Evolutionary conservation across 2,329 filamentous ascomycete species (phyloP).

Genomic region (Calonectria multiphialidica): DNA sequence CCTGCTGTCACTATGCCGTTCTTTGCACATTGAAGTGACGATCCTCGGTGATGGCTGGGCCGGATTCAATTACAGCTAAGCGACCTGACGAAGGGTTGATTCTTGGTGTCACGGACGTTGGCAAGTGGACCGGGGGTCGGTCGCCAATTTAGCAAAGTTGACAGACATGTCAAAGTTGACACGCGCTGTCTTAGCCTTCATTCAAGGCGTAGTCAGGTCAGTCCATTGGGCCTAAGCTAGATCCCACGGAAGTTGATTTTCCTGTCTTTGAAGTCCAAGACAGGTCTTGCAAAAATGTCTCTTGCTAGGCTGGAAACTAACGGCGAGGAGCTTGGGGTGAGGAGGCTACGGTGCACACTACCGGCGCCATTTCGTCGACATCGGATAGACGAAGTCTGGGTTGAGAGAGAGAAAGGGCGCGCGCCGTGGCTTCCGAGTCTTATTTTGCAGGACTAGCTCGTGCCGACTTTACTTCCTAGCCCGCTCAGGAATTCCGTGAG

Average conservation of each 20-base stretch:
- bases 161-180: background rate
- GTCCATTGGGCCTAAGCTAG: background rate
- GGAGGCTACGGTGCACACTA: background rate
- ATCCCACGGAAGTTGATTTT: background rate
- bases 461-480: background rate
- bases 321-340: background rate
- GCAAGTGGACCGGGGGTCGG: background rate
- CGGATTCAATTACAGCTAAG: slow-evolving; percentile 6
- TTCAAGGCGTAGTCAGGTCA: background rate
- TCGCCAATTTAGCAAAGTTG: background rate
- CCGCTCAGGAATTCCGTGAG: slow-evolving; percentile 18
- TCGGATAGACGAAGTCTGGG: slow-evolving; percentile 1
- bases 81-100: background rate
- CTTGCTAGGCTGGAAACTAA: background rate
- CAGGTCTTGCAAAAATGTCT: slow-evolving; percentile 19
- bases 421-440: background rate
- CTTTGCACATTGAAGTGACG: slow-evolving; percentile 22
- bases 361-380: background rate
- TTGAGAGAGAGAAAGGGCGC: background rate
- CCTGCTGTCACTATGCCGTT: slow-evolving; percentile 6
- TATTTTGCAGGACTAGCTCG: background rate
- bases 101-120: background rate
- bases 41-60: slow-evolving; percentile 27
- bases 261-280: background rate
- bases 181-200: background rate